Evolutionary conservation across 192 early-diverging fungal species (phyloP), one percentile per base, ranked within the genome.

Genomic region (Linnemannia schmuckeri): DNA sequence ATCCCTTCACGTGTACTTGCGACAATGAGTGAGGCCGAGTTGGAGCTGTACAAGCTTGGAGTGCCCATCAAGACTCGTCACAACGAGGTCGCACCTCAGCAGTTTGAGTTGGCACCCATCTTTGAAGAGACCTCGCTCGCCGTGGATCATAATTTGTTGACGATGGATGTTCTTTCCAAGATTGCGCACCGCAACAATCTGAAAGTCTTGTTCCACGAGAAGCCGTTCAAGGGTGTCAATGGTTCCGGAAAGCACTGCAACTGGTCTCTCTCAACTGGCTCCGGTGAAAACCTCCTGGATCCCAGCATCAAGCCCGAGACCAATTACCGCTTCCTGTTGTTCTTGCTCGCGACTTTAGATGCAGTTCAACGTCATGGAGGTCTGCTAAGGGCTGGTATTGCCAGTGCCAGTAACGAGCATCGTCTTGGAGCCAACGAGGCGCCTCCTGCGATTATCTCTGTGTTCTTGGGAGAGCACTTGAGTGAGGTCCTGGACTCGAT

Each of bases 51-150:
- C 89, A 93, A 93, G 71, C 93, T 99, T 75, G 98, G 98, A 88
- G 96, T 97, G n/a, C 98, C 98, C 55, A 90, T 99, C 91, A 99
- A 99, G 95, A 99, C 98, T 49, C 93, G 97, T 55, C 98, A 99
- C 94, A 99, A 99, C 87, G 98, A 99, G 91, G 98, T 99, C 3
- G 98, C 97, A 42, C 98, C 98, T 30, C 94, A 94, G 82, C 98
- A 99, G 94, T 99, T 98, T 72, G 97, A 99, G 92, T 88, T 97
- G 71, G 98, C 98, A 42, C 98, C 97, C 70, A 98, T 99, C 88
- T 99, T 99, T 87, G 97, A 99, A 90, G 97, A 98, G 87, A 93
- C 97, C 30, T 92, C 95, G 74, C 93, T 97, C 73, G 97, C 98
- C 33, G 96, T 98, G 24, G 98, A 99, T 92, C 98, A 99, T 93